Evolutionary conservation across 208 protist species (phyloP).

Genomic region (Acanthamoeba lugdunensis): DNA sequence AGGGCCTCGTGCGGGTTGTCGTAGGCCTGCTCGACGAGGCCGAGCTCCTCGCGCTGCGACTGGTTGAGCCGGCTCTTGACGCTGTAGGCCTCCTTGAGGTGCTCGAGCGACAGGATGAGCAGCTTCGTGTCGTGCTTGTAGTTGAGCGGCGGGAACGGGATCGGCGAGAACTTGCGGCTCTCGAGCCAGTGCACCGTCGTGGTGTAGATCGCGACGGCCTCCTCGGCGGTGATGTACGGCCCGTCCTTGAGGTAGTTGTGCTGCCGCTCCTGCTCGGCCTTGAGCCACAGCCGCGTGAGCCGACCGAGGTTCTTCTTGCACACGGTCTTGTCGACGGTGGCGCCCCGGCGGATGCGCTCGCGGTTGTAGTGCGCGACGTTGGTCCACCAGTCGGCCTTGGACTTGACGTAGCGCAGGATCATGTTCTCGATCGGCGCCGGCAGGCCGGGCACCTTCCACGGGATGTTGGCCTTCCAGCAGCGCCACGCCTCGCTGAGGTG

Average conservation of each 20-base stretch:
- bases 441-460: conserved; percentile 98
- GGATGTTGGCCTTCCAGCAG: conserved; percentile 97
- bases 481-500: conserved; percentile 99
- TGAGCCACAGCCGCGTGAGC: conserved; percentile 98
- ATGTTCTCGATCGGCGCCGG: conserved; percentile 97
- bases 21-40: conserved; percentile 99
- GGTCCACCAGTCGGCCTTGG: conserved; percentile 99
- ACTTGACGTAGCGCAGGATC: conserved; percentile 99
- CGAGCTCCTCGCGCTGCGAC: conserved; percentile 98
- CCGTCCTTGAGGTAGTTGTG: conserved; percentile 98
- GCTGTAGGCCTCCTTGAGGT: conserved; percentile 98
- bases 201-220: conserved; percentile 98
- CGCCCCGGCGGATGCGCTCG: conserved; percentile 97
- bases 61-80: conserved; percentile 98
- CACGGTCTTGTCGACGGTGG: conserved; percentile 99
- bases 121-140: conserved; percentile 99
- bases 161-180: conserved; percentile 98
- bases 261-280: conserved; percentile 97
- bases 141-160: conserved; percentile 98
- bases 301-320: conserved; percentile 99
- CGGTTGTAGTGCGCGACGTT: conserved; percentile 98
- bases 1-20: conserved; percentile 99
- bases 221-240: conserved; percentile 96
- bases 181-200: conserved; percentile 99
- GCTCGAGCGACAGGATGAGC: conserved; percentile 98